Conservation (phyloP, 1,284 basidiomycete species). For the Marasmius oreades region DNA sequence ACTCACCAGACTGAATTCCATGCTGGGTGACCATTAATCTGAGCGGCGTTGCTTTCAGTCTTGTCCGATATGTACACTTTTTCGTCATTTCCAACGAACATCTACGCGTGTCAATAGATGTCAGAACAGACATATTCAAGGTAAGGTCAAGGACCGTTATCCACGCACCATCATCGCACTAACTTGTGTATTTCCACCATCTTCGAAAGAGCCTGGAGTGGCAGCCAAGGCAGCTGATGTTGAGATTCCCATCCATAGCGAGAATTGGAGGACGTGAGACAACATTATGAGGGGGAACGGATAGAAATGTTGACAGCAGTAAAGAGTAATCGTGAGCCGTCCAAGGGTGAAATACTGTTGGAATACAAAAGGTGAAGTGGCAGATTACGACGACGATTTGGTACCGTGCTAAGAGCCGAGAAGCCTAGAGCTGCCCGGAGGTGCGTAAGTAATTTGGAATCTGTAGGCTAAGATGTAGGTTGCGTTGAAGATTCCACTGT, state of each 20-base stretch:
- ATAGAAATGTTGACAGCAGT: not conserved
- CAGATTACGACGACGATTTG: too few relatives aligned
- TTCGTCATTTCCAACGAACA: slow-evolving; percentile 51
- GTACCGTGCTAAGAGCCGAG: not conserved
- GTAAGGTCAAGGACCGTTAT: not conserved
- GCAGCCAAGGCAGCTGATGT: slow-evolving; percentile 28
- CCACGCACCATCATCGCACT: slow-evolving; percentile 63
- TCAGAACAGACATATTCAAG: not conserved
- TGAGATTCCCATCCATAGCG: slow-evolving; percentile 27
- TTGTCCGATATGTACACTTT: slow-evolving; percentile 59
- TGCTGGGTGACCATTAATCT: slow-evolving; percentile 51
- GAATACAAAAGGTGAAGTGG: not conserved
- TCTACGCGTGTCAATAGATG: slow-evolving; percentile 22
- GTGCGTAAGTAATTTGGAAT: not conserved
- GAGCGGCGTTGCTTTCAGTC: slow-evolving; percentile 56
- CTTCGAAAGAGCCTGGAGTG: slow-evolving; percentile 38
- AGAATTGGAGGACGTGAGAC: not conserved
- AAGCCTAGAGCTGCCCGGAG: not conserved
- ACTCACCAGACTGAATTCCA: slow-evolving; percentile 48
- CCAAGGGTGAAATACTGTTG: not conserved
- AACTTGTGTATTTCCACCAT: slow-evolving; percentile 53
- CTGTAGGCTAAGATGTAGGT: not conserved
- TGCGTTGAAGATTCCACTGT: too few relatives aligned
- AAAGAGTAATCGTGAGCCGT: not conserved
- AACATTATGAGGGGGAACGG: not conserved